Evolutionary conservation across 306 rosid genomes (phyloP).

Genomic region (Elaeagnus macrophylla): DNA sequence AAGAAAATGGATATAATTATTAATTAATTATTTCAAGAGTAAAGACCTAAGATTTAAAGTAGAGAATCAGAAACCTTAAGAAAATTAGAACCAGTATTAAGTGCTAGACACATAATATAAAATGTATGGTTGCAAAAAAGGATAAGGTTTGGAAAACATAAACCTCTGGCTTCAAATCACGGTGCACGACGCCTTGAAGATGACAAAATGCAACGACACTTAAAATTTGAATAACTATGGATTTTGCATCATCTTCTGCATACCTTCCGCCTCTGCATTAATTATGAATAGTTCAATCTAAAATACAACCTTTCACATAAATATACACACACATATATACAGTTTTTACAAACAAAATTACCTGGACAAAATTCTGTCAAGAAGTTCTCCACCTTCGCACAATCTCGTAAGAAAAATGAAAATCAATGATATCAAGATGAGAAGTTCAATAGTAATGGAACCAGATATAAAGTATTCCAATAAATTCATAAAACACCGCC

Average conservation of each 20-base stretch:
- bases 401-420: slow-evolving; percentile 44
- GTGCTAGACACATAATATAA: background rate
- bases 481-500: background rate
- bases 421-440: slow-evolving; percentile 1
- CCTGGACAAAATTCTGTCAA: slow-evolving; percentile 92
- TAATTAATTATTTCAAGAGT: background rate
- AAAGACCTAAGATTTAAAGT: background rate
- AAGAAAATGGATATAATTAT: slow-evolving; percentile 6
- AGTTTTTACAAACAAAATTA: slow-evolving; percentile 16
- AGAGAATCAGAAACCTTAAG: background rate
- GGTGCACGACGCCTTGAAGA: slow-evolving; percentile 99
- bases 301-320: background rate
- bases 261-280: slow-evolving; percentile 82
- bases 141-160: slow-evolving; percentile 17
- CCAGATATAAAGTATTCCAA: background rate
- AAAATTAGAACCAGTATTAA: background rate
- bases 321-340: background rate
- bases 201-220: slow-evolving; percentile 95
- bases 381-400: slow-evolving; percentile 99
- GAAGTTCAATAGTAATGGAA: background rate
- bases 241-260: slow-evolving; percentile 88
- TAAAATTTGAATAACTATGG: slow-evolving; percentile 71
- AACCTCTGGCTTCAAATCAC: slow-evolving; percentile 99
- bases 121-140: slow-evolving; percentile 7
- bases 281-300: slow-evolving; percentile 22